These are phyloP conservation scores for Ceratocystis colombiana DNA, from an alignment of 2,329 filamentous ascomycete genomes.

Conservation along the genomic window DNA sequence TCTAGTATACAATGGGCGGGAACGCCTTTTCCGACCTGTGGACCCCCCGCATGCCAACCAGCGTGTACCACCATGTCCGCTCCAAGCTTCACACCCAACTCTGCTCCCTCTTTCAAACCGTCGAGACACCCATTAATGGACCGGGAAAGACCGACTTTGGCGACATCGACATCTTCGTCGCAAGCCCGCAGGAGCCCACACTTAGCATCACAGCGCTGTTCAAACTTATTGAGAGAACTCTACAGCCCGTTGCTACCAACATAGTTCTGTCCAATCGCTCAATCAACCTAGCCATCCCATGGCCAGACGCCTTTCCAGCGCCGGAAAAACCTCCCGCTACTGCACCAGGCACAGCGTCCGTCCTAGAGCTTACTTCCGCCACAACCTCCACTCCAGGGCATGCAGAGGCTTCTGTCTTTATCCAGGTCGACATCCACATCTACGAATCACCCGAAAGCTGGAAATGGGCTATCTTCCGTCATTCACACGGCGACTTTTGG, in stretches of 20 bases:
- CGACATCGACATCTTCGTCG: slow-evolving; percentile 62
- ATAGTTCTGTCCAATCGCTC: background rate
- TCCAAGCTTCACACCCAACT: slow-evolving; percentile 40
- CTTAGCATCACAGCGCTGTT: background rate
- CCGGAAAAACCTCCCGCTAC: background rate
- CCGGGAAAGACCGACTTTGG: slow-evolving; percentile 59
- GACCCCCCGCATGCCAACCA: slow-evolving; percentile 55
- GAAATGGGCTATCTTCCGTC: slow-evolving; percentile 57
- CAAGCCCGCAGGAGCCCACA: slow-evolving; percentile 29
- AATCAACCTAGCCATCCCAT: slow-evolving; percentile 46
- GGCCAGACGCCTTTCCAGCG: slow-evolving; percentile 34
- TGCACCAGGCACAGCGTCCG: background rate
- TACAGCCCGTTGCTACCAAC: slow-evolving; percentile 21
- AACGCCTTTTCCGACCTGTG: slow-evolving; percentile 34
- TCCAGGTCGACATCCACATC: slow-evolving; percentile 61
- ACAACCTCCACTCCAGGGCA: background rate
- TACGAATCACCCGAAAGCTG: slow-evolving; percentile 37
- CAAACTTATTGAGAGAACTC: background rate
- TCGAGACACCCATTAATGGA: slow-evolving; percentile 55
- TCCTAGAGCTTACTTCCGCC: background rate
- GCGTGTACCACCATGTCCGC: slow-evolving; percentile 47
- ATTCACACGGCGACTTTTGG: slow-evolving; percentile 63
- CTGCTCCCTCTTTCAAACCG: slow-evolving; percentile 42
- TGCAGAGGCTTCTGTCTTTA: slow-evolving; percentile 26
- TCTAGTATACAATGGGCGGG: slow-evolving; percentile 21